Percentiles rank a stretch among this genome's conserved stretches.
These are phyloP conservation scores for Salicornia ramosissima DNA, from an alignment of 148 eudicot species.

Conservation along the genomic window DNA sequence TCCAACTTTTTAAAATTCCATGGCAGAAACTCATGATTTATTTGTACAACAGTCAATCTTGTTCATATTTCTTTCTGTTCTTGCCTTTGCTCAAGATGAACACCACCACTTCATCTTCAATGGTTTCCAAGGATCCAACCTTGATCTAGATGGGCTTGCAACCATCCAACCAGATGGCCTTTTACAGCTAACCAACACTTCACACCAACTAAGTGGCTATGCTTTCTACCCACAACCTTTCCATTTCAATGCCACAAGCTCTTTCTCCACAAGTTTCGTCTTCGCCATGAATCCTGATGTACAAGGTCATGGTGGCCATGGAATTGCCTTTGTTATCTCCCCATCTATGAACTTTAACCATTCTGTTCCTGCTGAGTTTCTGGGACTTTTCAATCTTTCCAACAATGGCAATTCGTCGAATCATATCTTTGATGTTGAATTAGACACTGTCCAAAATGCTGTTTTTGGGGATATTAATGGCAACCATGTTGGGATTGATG, in stretches of 20 bases:
- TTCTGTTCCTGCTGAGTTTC: constrained; percentile 29
- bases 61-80: constrained; percentile 11
- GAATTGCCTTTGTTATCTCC: constrained; percentile 29
- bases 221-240: constrained; percentile 25
- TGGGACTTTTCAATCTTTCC: constrained; percentile 26
- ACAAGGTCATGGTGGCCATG: constrained; percentile 25
- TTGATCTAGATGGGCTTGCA: constrained; percentile 27
- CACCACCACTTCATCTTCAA: constrained; percentile 27
- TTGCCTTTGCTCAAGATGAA: constrained; percentile 16
- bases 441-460: constrained; percentile 30
- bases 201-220: constrained; percentile 29
- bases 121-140: constrained; percentile 26
- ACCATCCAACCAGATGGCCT: constrained; percentile 17
- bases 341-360: constrained; percentile 22
- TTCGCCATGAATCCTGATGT: constrained; percentile 29
- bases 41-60: neutral
- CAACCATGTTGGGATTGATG: constrained; percentile 38
- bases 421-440: constrained; percentile 31
- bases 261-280: constrained; percentile 25
- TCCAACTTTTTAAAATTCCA: neutral
- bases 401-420: constrained; percentile 26
- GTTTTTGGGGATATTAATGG: constrained; percentile 25
- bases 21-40: constrained; percentile 13
- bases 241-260: constrained; percentile 8
- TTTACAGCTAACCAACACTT: constrained; percentile 25